Percentiles rank a stretch among this genome's conserved stretches.
These are phyloP conservation scores for Garcia nutans DNA, from an alignment of 345 rosid species.

Conservation along the genomic window DNA sequence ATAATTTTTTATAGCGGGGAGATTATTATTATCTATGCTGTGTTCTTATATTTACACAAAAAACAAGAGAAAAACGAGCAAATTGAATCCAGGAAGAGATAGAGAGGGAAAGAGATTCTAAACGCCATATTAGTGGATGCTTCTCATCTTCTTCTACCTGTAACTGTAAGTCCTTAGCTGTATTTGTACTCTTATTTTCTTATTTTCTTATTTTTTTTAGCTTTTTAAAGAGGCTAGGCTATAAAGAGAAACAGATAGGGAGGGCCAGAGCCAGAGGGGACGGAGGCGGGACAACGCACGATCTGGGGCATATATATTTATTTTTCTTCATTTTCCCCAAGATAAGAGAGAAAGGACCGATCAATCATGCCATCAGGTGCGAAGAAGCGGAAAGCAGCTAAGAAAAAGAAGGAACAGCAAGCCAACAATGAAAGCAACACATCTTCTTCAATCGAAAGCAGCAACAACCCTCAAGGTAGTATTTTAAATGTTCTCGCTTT, in stretches of 20 bases:
- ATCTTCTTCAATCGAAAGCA: slow-evolving; percentile 21
- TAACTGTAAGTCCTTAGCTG: not conserved
- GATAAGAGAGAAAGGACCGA: not conserved
- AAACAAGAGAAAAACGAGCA: not conserved
- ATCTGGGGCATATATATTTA: slow-evolving; percentile 3
- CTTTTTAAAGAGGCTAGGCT: too few relatives aligned
- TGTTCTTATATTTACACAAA: not conserved
- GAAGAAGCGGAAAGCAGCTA: slow-evolving; percentile 88
- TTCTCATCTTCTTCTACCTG: not conserved
- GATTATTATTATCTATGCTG: not conserved
- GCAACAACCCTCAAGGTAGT: slow-evolving; percentile 41
- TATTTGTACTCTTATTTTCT: not conserved
- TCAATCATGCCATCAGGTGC: slow-evolving; percentile 82
- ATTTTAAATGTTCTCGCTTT: slow-evolving; percentile 2
- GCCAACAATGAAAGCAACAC: slow-evolving; percentile 31
- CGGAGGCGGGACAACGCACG: slow-evolving; percentile 9
- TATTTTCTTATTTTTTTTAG: too few relatives aligned
- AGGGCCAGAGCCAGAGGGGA: slow-evolving; percentile 1
- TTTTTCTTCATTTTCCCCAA: not conserved
- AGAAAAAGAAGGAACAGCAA: slow-evolving; percentile 70
- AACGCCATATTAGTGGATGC: not conserved
- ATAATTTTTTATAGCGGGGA: too few relatives aligned
- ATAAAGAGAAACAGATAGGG: not conserved
- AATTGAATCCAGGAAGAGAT: not conserved
- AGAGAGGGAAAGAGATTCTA: not conserved